These are phyloP conservation scores for Lactuca sativa DNA, from an alignment of 129 eudicot genomes.

Conservation along the genomic window DNA sequence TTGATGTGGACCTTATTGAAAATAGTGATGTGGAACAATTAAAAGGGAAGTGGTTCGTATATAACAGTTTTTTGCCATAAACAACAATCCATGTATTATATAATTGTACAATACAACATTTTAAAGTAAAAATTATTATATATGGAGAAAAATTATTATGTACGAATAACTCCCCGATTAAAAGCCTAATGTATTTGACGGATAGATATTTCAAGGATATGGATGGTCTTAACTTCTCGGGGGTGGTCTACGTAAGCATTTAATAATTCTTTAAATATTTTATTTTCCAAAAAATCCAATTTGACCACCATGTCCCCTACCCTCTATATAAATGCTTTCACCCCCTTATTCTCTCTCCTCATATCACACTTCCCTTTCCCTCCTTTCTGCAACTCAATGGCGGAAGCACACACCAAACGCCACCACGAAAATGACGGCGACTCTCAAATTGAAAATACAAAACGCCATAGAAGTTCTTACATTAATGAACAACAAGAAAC, in stretches of 20 bases:
- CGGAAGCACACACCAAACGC: slow-evolving; percentile 49
- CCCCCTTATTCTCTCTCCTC: slow-evolving; percentile 62
- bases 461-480: slow-evolving; percentile 48
- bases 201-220: no score
- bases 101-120: no score
- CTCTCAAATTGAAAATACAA: slow-evolving; percentile 15
- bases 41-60: no score
- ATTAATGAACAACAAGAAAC: slow-evolving; percentile 53
- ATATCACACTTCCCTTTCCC: slow-evolving; percentile 21
- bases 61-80: no score
- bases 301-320: slow-evolving; percentile 28
- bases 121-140: no score
- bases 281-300: slow-evolving; percentile 9
- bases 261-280: slow-evolving; percentile 1
- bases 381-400: slow-evolving; percentile 29
- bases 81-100: no score
- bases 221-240: neutral
- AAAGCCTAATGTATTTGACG: no score
- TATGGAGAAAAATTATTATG: no score
- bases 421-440: slow-evolving; percentile 33
- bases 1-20: no score
- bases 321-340: slow-evolving; percentile 56
- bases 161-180: no score
- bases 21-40: no score
- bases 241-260: slow-evolving; percentile 7